Conservation (phyloP, 495 filamentous ascomycete genomes). For the Collariella sp. region DNA sequence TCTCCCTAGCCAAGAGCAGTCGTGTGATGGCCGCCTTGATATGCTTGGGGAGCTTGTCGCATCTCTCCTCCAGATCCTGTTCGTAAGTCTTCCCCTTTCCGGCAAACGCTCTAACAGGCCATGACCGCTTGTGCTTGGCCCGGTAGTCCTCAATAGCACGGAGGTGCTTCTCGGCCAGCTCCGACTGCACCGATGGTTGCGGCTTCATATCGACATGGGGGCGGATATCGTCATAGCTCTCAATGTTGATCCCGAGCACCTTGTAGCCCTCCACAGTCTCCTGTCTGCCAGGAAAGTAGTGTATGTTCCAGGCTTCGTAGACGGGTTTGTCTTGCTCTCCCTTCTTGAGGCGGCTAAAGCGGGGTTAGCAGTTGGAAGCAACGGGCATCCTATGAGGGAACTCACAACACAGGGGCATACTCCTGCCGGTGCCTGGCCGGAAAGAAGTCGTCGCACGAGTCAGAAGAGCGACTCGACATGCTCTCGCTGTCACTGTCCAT, state of each 20-base stretch:
- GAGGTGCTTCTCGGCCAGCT: conserved; percentile 15
- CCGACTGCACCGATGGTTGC: conserved; percentile 11
- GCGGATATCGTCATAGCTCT: not conserved
- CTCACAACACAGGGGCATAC: not conserved
- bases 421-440: not conserved
- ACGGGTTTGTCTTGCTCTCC: not conserved
- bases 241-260: not conserved
- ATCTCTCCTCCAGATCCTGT: conserved; percentile 19
- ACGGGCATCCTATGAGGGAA: not conserved
- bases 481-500: conserved; percentile 11
- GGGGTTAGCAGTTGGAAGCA: not conserved
- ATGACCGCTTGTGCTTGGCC: conserved; percentile 14
- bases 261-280: not conserved
- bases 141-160: conserved; percentile 12
- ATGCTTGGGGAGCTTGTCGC: conserved; percentile 6
- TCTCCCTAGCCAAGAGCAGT: conserved; percentile 12
- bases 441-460: not conserved
- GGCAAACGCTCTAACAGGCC: conserved; percentile 10
- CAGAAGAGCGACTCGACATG: not conserved
- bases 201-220: not conserved
- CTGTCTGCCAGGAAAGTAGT: conserved; percentile 1
- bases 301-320: conserved; percentile 14
- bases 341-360: not conserved
- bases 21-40: conserved; percentile 7
- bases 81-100: conserved; percentile 21